These are phyloP conservation scores for Isabelozyma gotoi DNA, from an alignment of 805 yeast species.

Conservation along the genomic window DNA sequence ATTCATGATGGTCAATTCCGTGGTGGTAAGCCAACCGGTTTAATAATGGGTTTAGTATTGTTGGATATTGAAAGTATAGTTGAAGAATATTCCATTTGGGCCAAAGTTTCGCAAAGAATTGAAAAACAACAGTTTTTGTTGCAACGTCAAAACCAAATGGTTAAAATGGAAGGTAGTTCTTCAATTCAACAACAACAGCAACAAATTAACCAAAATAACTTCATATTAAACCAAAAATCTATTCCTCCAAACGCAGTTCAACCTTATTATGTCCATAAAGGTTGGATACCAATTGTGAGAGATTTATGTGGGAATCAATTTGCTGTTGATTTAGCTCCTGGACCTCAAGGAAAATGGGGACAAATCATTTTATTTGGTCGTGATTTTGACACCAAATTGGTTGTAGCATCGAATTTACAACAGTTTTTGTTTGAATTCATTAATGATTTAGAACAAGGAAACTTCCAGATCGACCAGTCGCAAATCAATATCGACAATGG, in stretches of 20 bases:
- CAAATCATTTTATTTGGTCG: slow-evolving; percentile 45
- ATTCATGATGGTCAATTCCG: slow-evolving; percentile 47
- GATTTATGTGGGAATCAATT: slow-evolving; percentile 45
- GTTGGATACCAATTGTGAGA: slow-evolving; percentile 43
- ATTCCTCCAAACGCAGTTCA: slow-evolving; percentile 39
- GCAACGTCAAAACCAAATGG: slow-evolving; percentile 25
- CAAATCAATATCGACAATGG: slow-evolving; percentile 33
- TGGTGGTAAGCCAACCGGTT: slow-evolving; percentile 47
- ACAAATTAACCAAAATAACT: slow-evolving; percentile 16
- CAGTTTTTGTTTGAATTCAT: slow-evolving; percentile 40
- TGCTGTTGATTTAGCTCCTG: slow-evolving; percentile 43
- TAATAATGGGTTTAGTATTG: slow-evolving; percentile 42
- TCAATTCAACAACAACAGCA: slow-evolving; percentile 14
- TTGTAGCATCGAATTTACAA: slow-evolving; percentile 35
- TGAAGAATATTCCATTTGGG: slow-evolving; percentile 43
- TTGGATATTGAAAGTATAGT: slow-evolving; percentile 43
- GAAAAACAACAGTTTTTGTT: slow-evolving; percentile 34
- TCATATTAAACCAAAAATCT: slow-evolving; percentile 34
- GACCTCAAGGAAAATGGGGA: slow-evolving; percentile 39
- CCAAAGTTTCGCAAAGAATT: slow-evolving; percentile 38
- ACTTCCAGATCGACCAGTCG: slow-evolving; percentile 37
- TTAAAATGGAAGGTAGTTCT: slow-evolving; percentile 11
- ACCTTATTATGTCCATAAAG: slow-evolving; percentile 33
- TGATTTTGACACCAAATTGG: slow-evolving; percentile 44
- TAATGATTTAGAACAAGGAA: slow-evolving; percentile 41